Conservation (phyloP, 164 flowering plant species). For the Piper longum region DNA sequence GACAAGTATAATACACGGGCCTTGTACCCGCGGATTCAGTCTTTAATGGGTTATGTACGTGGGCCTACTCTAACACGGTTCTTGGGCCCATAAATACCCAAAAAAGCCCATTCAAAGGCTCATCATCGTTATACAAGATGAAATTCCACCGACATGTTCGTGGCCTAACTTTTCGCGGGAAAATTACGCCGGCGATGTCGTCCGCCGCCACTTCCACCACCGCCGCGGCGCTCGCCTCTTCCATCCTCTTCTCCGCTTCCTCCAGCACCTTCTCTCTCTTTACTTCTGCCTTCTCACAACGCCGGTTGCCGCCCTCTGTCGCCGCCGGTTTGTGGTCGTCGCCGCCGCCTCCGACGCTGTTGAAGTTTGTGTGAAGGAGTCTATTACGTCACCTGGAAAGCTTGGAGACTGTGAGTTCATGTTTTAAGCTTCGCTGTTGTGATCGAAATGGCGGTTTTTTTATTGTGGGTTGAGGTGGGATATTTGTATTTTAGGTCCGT, state of each 20-base stretch:
- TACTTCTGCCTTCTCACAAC: not conserved
- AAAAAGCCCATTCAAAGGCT: not conserved
- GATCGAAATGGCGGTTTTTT: not conserved
- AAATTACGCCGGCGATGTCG: not conserved
- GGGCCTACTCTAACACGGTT: too few relatives aligned
- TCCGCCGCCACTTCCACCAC: conserved; percentile 1
- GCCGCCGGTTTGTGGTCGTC: not conserved
- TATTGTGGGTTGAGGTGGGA: too few relatives aligned
- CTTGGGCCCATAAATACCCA: too few relatives aligned
- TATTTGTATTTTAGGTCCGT: conserved; percentile 48
- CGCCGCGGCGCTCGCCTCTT: conserved; percentile 4
- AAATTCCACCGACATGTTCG: not conserved
- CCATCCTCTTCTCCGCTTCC: not conserved
- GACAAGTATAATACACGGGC: too few relatives aligned
- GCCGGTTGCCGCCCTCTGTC: not conserved
- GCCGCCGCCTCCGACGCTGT: conserved; percentile 26
- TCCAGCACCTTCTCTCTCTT: too few relatives aligned
- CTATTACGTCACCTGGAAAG: conserved; percentile 50
- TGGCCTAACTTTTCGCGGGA: not conserved
- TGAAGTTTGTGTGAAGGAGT: conserved; percentile 72
- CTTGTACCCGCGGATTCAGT: too few relatives aligned
- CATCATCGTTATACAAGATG: not conserved
- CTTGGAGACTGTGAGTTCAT: conserved; percentile 66
- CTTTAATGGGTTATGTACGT: too few relatives aligned
- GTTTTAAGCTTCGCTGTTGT: conserved; percentile 2